Conservation (phyloP, 2,329 filamentous ascomycete species). For the Pestalotiopsis sp. region DNA sequence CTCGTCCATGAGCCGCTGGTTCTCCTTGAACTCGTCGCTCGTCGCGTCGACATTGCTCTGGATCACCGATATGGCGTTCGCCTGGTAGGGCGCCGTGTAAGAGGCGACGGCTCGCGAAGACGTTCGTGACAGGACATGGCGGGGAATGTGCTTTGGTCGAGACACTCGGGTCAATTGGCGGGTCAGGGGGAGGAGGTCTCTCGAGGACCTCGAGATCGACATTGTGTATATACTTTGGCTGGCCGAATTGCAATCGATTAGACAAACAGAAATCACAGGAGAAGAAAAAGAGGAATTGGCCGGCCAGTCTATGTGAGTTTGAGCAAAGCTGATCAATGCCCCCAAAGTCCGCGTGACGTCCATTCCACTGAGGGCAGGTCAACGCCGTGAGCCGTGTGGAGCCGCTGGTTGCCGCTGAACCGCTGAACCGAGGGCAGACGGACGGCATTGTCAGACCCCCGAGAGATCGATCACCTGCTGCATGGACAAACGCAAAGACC, state of each 20-base stretch:
- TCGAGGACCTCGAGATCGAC: conserved; percentile 50
- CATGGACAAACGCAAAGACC: neutral
- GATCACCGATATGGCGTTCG: conserved; percentile 79
- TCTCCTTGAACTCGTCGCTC: conserved; percentile 80
- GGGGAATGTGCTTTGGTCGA: conserved; percentile 24
- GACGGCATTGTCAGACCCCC: conserved; percentile 5
- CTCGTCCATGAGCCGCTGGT: conserved; percentile 75
- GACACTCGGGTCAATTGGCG: conserved; percentile 42
- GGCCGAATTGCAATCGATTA: conserved; percentile 18
- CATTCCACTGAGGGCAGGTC: conserved; percentile 27
- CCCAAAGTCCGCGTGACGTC: conserved; percentile 18
- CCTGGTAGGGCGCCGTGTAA: conserved; percentile 81
- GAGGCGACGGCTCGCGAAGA: conserved; percentile 59
- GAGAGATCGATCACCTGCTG: neutral
- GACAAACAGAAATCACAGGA: conserved; percentile 14
- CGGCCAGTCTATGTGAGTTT: neutral
- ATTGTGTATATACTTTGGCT: conserved; percentile 34
- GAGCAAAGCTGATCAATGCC: neutral
- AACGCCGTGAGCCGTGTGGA: neutral
- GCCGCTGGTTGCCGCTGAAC: conserved; percentile 25
- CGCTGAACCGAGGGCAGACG: conserved; percentile 14
- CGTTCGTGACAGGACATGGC: conserved; percentile 27
- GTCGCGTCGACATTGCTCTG: conserved; percentile 76
- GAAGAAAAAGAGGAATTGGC: conserved; percentile 22
- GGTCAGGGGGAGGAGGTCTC: conserved; percentile 46